Evolutionary conservation across 2,329 filamentous ascomycete species (phyloP), one percentile per base, ranked within the genome.

Genomic region (Aureobasidium sp.): DNA sequence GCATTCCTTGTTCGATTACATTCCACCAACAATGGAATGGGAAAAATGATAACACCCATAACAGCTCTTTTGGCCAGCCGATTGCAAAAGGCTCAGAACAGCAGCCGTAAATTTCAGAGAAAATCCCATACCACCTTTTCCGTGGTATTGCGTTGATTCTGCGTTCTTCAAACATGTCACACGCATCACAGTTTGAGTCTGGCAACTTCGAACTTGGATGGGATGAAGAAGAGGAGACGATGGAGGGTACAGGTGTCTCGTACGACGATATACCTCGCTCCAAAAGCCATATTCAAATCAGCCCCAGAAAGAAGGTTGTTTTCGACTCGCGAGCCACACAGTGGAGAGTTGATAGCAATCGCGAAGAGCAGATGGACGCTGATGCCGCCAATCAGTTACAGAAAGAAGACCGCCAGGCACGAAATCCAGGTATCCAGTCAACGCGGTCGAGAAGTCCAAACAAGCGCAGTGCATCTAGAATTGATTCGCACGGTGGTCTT

Each of bases 341-440:
- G 13, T 27, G 23, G 20, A 2, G 1, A 23, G 2, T 27, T 23
- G 13, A 46, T 17, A 23, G 13, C 44, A 29, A 59, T 17, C 84
- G 86, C 76, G 85, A 71, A 63, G 48, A 13, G 9, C 29, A 36
- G n/a, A 39, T 20, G 10, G 34, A 37, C 7, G 39, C 39, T n/a
- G 42, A 23, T 36, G 60, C 52, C 34, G n/a, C 34, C 51, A 29
- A 20, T 37, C 32, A 62, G n/a, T 8, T 46, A 42, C 48, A 44
- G 15, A 36, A 5, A 61, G 34, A 55, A 23, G 26, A 41, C 3
- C 37, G 23, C 8, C 37, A 55, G 51, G 51, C 51, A 42, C 13
- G 34, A 27, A 39, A 12, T 26, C 13, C 17, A 23, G 7, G 9
- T 5, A 23, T 2, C 7, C 47, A n/a, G 2, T 9, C 15, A 20